Percentiles rank a stretch among this genome's conserved stretches.
Conservation (phyloP, 31 red algal species). For the Endocladia muricata region DNA sequence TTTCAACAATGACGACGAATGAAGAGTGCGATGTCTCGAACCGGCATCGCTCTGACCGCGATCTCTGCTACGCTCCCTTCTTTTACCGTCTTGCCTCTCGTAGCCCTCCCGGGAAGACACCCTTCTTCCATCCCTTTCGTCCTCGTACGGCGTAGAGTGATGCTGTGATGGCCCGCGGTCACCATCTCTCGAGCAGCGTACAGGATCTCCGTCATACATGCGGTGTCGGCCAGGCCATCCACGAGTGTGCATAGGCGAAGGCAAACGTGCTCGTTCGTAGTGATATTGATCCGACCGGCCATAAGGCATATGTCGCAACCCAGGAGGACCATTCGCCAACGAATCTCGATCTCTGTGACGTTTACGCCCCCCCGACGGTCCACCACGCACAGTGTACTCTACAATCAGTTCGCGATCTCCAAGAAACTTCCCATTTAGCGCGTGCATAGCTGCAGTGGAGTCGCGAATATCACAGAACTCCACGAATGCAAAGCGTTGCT, state of each 20-base stretch:
- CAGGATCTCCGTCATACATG: no score
- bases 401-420: slow-evolving; percentile 37
- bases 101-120: no score
- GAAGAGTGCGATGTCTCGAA: no score
- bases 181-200: no score
- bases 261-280: neutral
- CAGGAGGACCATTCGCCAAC: neutral
- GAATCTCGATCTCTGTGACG: neutral
- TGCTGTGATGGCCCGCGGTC: no score
- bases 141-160: no score
- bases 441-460: slow-evolving; percentile 33
- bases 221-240: no score
- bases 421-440: slow-evolving; percentile 28
- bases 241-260: neutral
- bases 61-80: no score
- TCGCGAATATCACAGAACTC: slow-evolving; percentile 48
- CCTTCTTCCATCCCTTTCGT: no score
- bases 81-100: no score
- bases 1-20: no score
- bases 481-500: slow-evolving; percentile 69
- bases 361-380: neutral
- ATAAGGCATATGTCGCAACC: neutral
- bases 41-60: no score
- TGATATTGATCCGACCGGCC: neutral
- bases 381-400: slow-evolving; percentile 47